Conservation (phyloP, 306 rosid genomes). For the Fagus sylvatica region DNA sequence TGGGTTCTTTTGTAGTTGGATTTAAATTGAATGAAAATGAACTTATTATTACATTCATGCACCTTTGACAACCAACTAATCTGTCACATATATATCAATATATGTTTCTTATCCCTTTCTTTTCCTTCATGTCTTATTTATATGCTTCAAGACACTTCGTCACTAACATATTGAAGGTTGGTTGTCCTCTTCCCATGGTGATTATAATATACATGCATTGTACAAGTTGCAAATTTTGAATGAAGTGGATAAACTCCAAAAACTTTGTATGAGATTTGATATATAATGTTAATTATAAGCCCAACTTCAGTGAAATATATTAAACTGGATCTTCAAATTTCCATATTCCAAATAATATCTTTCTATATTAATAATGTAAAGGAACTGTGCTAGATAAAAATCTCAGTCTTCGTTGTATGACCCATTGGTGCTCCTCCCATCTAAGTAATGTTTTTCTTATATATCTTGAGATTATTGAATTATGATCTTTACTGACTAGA, state of each 20-base stretch:
- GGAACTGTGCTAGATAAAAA: not conserved
- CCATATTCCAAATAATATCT: not conserved
- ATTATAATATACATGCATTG: not conserved
- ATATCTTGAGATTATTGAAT: not conserved
- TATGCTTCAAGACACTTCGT: not conserved
- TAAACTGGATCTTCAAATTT: not conserved
- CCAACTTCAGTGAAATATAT: not conserved
- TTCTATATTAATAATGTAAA: not conserved
- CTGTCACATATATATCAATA: not conserved
- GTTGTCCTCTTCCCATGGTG: not conserved
- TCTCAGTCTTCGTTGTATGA: not conserved
- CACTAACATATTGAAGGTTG: not conserved
- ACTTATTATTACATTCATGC: not conserved
- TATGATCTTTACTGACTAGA: not conserved
- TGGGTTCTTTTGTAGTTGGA: not conserved
- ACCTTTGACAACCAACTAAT: not conserved
- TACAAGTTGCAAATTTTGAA: not conserved
- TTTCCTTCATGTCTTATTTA: not conserved
- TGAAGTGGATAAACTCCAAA: conserved; percentile 10
- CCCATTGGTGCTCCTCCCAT: not conserved
- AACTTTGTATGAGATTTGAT: not conserved
- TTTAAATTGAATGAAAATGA: not conserved
- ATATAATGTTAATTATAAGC: not conserved
- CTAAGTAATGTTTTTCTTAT: not conserved
- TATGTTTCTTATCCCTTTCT: conserved; percentile 1